Conservation (phyloP, 768 basidiomycete species). For the Dioszegia aurantiaca region DNA sequence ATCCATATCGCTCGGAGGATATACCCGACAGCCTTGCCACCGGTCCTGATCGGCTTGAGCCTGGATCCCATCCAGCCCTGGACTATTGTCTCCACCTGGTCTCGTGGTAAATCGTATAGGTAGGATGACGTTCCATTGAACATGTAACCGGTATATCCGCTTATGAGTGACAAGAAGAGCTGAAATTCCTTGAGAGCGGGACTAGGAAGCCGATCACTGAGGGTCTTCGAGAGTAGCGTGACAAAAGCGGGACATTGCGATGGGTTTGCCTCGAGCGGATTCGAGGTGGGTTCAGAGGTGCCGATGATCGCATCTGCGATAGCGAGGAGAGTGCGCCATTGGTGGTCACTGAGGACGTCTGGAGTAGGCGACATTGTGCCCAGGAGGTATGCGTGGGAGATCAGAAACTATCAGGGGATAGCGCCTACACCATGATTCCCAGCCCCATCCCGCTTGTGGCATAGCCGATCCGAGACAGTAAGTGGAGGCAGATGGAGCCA, state of each 20-base stretch:
- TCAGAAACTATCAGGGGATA: too few species aligned
- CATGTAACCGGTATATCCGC: slow-evolving; percentile 5
- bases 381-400: too few species aligned
- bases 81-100: slow-evolving; percentile 12
- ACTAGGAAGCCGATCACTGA: not conserved
- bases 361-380: not conserved
- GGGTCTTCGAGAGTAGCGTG: slow-evolving; percentile 4
- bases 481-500: slow-evolving; percentile 1
- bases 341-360: slow-evolving; percentile 5
- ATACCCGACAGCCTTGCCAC: slow-evolving; percentile 4
- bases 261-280: not conserved
- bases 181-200: slow-evolving; percentile 2
- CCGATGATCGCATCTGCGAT: slow-evolving; percentile 11
- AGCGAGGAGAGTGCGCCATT: slow-evolving; percentile 16
- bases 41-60: slow-evolving; percentile 10
- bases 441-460: too few species aligned
- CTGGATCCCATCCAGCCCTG: slow-evolving; percentile 9
- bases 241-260: slow-evolving; percentile 10
- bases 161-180: slow-evolving; percentile 8
- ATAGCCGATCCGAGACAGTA: not conserved
- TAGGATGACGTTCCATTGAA: slow-evolving; percentile 14
- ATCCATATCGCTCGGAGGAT: slow-evolving; percentile 13
- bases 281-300: not conserved
- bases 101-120: slow-evolving; percentile 11
- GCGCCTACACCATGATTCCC: too few species aligned